These are phyloP conservation scores for Stylosanthes scabra DNA, from an alignment of 331 rosid genomes.

Conservation along the genomic window DNA sequence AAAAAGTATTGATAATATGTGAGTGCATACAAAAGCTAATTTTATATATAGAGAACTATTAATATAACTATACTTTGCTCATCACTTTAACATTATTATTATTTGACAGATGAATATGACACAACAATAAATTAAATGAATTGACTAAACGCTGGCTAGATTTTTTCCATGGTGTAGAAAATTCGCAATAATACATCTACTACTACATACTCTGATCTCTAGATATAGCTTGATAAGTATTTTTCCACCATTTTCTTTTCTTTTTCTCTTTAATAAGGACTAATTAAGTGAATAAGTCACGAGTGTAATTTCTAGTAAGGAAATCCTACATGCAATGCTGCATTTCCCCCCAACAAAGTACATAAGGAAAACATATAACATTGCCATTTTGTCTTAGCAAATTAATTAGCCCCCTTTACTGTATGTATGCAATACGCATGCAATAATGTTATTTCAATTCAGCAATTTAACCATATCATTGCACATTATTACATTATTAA, in stretches of 20 bases:
- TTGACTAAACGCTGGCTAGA: conserved; percentile 36
- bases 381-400: conserved; percentile 30
- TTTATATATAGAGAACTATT: background rate
- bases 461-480: background rate
- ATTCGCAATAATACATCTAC: conserved; percentile 51
- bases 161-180: conserved; percentile 30
- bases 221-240: background rate
- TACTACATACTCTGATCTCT: background rate
- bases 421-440: background rate
- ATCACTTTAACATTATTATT: background rate
- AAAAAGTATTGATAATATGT: background rate
- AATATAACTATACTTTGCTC: background rate
- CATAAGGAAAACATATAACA: background rate
- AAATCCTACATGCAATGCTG: conserved; percentile 17
- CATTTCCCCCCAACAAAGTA: conserved; percentile 38
- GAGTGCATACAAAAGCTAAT: background rate
- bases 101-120: conserved; percentile 41
- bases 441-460: background rate
- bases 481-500: background rate
- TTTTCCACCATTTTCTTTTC: background rate
- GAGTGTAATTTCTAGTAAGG: background rate
- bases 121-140: conserved; percentile 43
- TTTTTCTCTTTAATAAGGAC: conserved; percentile 22
- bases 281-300: conserved; percentile 11
- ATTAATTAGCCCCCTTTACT: background rate